Percentiles rank a stretch among this genome's conserved stretches.
Evolutionary conservation across 306 rosid species (phyloP).

Genomic region (Lathyrus aphaca): DNA sequence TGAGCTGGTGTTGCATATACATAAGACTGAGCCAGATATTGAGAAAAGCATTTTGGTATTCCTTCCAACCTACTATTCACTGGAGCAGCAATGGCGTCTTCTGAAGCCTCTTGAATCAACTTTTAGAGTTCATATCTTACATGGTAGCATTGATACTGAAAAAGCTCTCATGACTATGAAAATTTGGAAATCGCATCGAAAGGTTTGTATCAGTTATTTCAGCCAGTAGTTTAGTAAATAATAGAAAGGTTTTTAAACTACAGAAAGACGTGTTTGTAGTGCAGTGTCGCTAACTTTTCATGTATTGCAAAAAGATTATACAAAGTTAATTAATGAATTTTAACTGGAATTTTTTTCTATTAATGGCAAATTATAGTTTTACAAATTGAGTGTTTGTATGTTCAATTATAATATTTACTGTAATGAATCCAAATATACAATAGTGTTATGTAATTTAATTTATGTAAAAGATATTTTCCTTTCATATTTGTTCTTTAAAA

Average conservation of each 20-base stretch:
- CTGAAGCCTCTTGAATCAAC: conserved; percentile 67
- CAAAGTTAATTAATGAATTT: not conserved
- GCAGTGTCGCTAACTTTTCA: not conserved
- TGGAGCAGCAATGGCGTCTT: conserved; percentile 82
- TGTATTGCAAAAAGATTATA: not conserved
- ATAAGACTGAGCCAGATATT: conserved; percentile 72
- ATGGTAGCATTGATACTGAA: conserved; percentile 87
- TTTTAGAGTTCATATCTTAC: conserved; percentile 79
- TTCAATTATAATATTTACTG: conserved; percentile 24
- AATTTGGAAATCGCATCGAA: conserved; percentile 83
- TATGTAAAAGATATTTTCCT: conserved; percentile 17
- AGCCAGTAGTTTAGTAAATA: conserved; percentile 20
- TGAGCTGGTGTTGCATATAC: conserved; percentile 72
- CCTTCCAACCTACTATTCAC: conserved; percentile 83
- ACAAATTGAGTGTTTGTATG: conserved; percentile 4
- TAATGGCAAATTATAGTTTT: conserved; percentile 20
- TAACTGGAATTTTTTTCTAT: not conserved
- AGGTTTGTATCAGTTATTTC: conserved; percentile 53
- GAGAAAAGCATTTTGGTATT: conserved; percentile 88
- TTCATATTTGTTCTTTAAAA: conserved; percentile 20
- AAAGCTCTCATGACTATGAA: conserved; percentile 81
- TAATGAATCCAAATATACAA: conserved; percentile 19
- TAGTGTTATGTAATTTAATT: conserved; percentile 15
- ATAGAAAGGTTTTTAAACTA: not conserved
- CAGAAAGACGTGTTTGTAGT: not conserved